Evolutionary conservation across 192 early-diverging fungal species (phyloP).

Genomic region (Coemansia javaensis): DNA sequence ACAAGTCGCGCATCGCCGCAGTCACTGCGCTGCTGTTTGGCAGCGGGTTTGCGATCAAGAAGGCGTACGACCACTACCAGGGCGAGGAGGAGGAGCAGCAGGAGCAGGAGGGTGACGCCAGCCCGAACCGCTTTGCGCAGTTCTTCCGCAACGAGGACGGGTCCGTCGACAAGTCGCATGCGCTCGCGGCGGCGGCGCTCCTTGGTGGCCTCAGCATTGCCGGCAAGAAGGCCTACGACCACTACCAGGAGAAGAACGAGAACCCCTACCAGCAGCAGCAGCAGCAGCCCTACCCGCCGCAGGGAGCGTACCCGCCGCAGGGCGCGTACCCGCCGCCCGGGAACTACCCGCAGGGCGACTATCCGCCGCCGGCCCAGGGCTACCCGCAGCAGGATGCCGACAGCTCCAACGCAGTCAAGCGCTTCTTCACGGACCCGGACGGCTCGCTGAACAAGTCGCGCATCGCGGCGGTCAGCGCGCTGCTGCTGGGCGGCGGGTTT

Average conservation of each 20-base stretch:
- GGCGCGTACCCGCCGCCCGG: background rate
- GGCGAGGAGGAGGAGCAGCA: constrained; percentile 8
- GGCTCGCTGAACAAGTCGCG: constrained; percentile 21
- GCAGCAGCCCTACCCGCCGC: constrained; percentile 9
- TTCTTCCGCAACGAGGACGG: constrained; percentile 29
- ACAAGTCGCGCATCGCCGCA: constrained; percentile 2
- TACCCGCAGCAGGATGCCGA: constrained; percentile 1
- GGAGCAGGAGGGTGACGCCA: background rate
- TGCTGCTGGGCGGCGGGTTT: constrained; percentile 6
- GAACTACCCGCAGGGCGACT: background rate
- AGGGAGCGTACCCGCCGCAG: background rate
- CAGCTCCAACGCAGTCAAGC: too few species aligned
- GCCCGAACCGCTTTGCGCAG: constrained; percentile 5
- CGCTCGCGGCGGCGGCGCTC: constrained; percentile 10
- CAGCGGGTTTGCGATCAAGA: constrained; percentile 12
- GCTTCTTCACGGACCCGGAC: constrained; percentile 6
- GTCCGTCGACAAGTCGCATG: constrained; percentile 19
- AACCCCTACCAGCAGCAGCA: constrained; percentile 8
- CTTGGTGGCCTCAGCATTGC: constrained; percentile 6
- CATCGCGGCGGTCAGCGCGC: background rate
- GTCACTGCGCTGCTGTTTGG: constrained; percentile 2
- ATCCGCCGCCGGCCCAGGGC: constrained; percentile 3
- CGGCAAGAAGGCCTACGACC: constrained; percentile 26
- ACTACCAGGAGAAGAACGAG: constrained; percentile 13
- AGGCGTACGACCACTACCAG: constrained; percentile 8